Evolutionary conservation across 2,329 filamentous ascomycete species (phyloP).

Genomic region (Botrytis squamosa): DNA sequence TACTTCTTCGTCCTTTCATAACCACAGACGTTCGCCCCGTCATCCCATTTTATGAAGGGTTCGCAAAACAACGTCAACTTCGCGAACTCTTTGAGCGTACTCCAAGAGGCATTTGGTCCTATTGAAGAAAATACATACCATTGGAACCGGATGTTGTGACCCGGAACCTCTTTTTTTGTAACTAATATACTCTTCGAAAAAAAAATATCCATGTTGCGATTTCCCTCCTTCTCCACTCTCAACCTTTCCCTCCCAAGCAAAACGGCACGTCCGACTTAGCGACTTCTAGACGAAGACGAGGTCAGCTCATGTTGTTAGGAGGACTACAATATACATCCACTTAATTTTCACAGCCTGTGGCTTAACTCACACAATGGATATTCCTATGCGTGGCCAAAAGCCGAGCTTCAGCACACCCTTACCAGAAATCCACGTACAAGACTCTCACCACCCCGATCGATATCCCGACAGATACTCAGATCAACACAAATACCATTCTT

Average conservation of each 20-base stretch:
- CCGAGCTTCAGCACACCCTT: constrained; percentile 28
- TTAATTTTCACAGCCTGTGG: constrained; percentile 5
- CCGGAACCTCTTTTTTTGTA: constrained; percentile 19
- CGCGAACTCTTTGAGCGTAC: constrained; percentile 20
- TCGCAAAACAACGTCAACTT: constrained; percentile 10
- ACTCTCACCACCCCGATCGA: constrained; percentile 41
- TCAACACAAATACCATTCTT: constrained; percentile 33
- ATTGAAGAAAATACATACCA: not conserved
- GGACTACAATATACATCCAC: constrained; percentile 8
- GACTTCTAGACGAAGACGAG: constrained; percentile 26
- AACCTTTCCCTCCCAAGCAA: constrained; percentile 30
- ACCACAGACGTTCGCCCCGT: constrained; percentile 12
- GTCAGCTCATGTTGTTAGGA: constrained; percentile 16
- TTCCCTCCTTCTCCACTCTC: constrained; percentile 28
- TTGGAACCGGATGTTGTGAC: not conserved
- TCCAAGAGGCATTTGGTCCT: not conserved
- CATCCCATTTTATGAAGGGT: constrained; percentile 14
- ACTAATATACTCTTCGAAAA: constrained; percentile 30
- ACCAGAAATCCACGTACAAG: constrained; percentile 46
- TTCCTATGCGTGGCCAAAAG: constrained; percentile 39
- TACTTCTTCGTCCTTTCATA: constrained; percentile 10
- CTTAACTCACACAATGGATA: constrained; percentile 43
- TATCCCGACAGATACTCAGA: constrained; percentile 31
- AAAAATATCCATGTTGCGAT: constrained; percentile 34
- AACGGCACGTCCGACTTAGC: constrained; percentile 26